Percentiles rank a stretch among this genome's conserved stretches.
These are phyloP conservation scores for Sporothrix luriei DNA, from an alignment of 2,329 filamentous ascomycete species.

Conservation along the genomic window DNA sequence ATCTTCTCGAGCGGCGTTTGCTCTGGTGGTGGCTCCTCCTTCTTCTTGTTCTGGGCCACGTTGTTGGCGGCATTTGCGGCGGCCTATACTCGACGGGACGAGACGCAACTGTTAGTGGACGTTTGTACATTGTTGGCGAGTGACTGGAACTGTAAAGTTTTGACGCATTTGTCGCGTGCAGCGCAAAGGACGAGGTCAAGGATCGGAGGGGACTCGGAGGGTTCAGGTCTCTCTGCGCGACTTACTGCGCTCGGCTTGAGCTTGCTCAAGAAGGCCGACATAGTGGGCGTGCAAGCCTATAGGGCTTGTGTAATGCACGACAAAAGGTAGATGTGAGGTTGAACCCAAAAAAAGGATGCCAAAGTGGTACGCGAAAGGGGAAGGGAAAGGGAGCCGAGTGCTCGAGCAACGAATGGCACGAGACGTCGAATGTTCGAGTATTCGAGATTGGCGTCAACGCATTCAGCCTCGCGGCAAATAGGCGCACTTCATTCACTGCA, in stretches of 20 bases:
- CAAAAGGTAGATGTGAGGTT: not conserved
- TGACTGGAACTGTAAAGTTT: not conserved
- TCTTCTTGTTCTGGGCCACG: conserved; percentile 51
- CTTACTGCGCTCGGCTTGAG: conserved; percentile 61
- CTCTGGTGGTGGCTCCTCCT: conserved; percentile 61
- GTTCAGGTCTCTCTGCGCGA: conserved; percentile 37
- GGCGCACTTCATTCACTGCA: conserved; percentile 28
- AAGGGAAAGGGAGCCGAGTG: conserved; percentile 8
- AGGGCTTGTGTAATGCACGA: conserved; percentile 20
- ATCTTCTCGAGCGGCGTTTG: conserved; percentile 70
- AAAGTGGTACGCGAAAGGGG: conserved; percentile 15
- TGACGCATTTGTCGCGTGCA: not conserved
- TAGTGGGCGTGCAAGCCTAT: conserved; percentile 39
- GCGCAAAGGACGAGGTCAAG: conserved; percentile 23
- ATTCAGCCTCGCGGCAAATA: conserved; percentile 29
- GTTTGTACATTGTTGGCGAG: not conserved
- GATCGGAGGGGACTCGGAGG: not conserved
- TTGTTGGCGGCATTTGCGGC: conserved; percentile 50
- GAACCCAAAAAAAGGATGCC: not conserved
- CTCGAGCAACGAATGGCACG: conserved; percentile 22
- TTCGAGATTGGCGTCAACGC: conserved; percentile 20
- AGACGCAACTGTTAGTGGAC: not conserved
- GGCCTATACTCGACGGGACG: conserved; percentile 43
- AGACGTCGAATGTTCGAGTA: not conserved
- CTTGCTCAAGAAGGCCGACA: conserved; percentile 63